These are phyloP conservation scores for Macrotyloma uniflorum DNA, from an alignment of 306 rosid species.

Conservation along the genomic window DNA sequence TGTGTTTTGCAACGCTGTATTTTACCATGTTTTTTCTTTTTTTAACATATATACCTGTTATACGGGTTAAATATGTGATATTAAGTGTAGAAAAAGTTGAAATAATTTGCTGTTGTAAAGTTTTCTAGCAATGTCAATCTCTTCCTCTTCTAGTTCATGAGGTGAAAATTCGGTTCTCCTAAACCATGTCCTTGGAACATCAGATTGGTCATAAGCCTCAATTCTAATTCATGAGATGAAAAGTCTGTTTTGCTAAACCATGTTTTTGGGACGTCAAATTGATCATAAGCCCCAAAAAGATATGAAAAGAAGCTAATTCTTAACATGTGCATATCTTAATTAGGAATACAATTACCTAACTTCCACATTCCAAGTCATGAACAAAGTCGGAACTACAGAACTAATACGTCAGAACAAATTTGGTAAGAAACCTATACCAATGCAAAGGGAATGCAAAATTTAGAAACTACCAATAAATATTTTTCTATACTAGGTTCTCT, in stretches of 20 bases:
- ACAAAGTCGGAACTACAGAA: not conserved
- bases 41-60: not conserved
- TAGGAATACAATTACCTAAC: slow-evolving; percentile 13
- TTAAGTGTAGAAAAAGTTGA: slow-evolving; percentile 5
- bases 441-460: slow-evolving; percentile 19
- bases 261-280: not conserved
- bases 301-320: not conserved
- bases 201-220: not conserved
- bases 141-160: not conserved
- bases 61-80: not conserved
- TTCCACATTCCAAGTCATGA: not conserved
- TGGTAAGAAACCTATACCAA: not conserved
- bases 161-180: not conserved
- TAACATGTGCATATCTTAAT: not conserved
- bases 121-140: not conserved
- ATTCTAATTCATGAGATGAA: too few relatives aligned
- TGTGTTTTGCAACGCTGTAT: not conserved
- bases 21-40: not conserved
- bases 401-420: slow-evolving; percentile 9
- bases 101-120: not conserved
- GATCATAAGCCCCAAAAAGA: not conserved
- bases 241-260: not conserved
- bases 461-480: not conserved
- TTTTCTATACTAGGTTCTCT: slow-evolving; percentile 13
- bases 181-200: not conserved